Conservation (phyloP, 768 basidiomycete genomes). For the Pleurotus ostreatus region DNA sequence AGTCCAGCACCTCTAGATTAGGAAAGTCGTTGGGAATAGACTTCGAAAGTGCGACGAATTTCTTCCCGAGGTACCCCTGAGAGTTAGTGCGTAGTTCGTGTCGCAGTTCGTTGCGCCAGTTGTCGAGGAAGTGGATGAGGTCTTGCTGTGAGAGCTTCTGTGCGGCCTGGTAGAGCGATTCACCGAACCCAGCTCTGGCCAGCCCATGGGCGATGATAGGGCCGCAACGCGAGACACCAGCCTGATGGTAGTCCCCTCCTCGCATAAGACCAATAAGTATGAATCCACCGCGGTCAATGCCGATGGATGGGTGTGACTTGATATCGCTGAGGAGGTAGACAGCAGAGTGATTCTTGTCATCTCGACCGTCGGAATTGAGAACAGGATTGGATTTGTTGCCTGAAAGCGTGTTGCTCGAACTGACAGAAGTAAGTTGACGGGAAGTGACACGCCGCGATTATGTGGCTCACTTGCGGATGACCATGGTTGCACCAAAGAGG, state of each 20-base stretch:
- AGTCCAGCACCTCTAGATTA: constrained; percentile 65
- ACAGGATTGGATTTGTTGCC: constrained; percentile 65
- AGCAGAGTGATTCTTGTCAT: constrained; percentile 67
- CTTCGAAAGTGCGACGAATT: constrained; percentile 61
- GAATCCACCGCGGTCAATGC: constrained; percentile 56
- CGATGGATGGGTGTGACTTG: constrained; percentile 33
- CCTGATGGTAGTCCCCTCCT: constrained; percentile 89
- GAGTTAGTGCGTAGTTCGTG: constrained; percentile 54
- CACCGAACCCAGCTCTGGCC: constrained; percentile 78
- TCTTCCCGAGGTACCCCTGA: constrained; percentile 59
- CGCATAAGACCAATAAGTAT: constrained; percentile 81
- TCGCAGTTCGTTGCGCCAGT: constrained; percentile 61
- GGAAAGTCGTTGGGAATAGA: constrained; percentile 68
- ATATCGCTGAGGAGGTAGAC: constrained; percentile 40
- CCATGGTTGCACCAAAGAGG: constrained; percentile 78
- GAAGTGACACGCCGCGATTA: constrained; percentile 1
- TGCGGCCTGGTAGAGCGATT: constrained; percentile 60
- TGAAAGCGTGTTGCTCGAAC: constrained; percentile 67
- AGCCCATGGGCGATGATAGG: constrained; percentile 70
- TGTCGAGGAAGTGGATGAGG: constrained; percentile 50
- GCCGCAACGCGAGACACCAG: constrained; percentile 66
- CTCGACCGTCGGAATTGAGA: constrained; percentile 61
- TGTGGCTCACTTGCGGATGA: constrained; percentile 75
- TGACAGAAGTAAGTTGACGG: constrained; percentile 23
- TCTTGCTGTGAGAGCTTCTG: constrained; percentile 37